Conservation (phyloP, 495 filamentous ascomycete genomes). For the Hypoxylon lienhwacheense region DNA sequence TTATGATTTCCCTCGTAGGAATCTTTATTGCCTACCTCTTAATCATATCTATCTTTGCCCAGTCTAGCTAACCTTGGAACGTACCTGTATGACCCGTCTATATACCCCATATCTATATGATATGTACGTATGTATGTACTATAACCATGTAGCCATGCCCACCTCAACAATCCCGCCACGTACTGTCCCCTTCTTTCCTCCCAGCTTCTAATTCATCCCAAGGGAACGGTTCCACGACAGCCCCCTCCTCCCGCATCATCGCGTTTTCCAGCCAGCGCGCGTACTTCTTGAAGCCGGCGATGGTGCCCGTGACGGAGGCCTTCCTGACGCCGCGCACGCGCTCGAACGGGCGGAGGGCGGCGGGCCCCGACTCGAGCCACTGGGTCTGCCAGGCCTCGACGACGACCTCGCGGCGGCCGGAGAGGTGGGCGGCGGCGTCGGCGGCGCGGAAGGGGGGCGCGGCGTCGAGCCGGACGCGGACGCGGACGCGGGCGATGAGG, state of each 20-base stretch:
- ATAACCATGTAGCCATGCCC: no score
- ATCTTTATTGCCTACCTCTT: neutral
- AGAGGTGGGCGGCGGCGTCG: slow-evolving; percentile 42
- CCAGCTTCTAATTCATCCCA: no score
- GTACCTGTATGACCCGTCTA: no score
- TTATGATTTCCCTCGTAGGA: neutral
- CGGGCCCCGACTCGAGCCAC: slow-evolving; percentile 46
- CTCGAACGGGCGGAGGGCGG: slow-evolving; percentile 51
- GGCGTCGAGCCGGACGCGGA: slow-evolving; percentile 52
- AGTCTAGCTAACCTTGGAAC: no score
- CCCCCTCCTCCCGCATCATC: slow-evolving; percentile 46
- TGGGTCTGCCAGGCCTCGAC: slow-evolving; percentile 51
- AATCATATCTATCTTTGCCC: neutral
- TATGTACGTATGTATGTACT: no score
- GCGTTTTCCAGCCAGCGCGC: slow-evolving; percentile 46
- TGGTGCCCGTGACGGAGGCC: slow-evolving; percentile 47
- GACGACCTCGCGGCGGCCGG: slow-evolving; percentile 47
- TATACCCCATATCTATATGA: no score
- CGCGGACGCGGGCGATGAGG: slow-evolving; percentile 48
- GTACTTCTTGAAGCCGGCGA: slow-evolving; percentile 47
- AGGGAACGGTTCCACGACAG: slow-evolving; percentile 20
- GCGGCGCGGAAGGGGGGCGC: slow-evolving; percentile 43
- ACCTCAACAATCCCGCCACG: no score
- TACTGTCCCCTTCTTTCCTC: no score
- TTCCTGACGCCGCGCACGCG: slow-evolving; percentile 53